Evolutionary conservation across 495 filamentous ascomycete genomes (phyloP), one percentile per base, ranked within the genome.

Genomic region (Tuber brumale): DNA sequence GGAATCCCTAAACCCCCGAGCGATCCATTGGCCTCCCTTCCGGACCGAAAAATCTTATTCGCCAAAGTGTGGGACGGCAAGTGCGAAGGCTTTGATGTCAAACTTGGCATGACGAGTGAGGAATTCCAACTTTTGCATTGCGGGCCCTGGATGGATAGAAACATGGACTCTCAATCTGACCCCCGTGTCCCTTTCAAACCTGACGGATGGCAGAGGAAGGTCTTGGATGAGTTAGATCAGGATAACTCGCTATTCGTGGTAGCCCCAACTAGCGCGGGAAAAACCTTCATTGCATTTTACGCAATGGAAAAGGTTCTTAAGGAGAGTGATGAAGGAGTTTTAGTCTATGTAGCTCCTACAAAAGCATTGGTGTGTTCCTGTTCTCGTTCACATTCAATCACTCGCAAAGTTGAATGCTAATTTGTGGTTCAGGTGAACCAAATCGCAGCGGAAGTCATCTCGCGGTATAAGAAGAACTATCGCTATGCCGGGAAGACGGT

Each of bases 301-400:
- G 92, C 92, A 0, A 94, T 94, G 89, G 89, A 90, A 78, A 89
- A 93, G 48, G 69, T 94, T 19, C 85, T 94, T 37, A 85, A 91
- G 77, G 86, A 86, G 14, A 87, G 88, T 77, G 87, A 93, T 78
- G 88, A 93, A 48, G 89, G 88, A n/a, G 86, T 94, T 18, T 80
- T 94, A 6, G 90, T 94, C 3, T 94, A 94, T 81, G 90, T 94
- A 37, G 92, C 92, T 4, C 92, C 92, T 0, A 94, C 92, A 0
- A 94, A 94, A 83, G 92, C 92, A 7, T 84, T 94, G 23, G 92
- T 81, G 78, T 16, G 75, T 78, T 51, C 41, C 23, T 42, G 35
- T n/a, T 46, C 41, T 21, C 12, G 16, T 10, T 70, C 77, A 81
- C 72, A 7, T 14, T 1, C 12, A 31, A 72, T 76, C 78, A 80